Conservation (phyloP, 257 asterid species). For the Linderniella brevidens region DNA sequence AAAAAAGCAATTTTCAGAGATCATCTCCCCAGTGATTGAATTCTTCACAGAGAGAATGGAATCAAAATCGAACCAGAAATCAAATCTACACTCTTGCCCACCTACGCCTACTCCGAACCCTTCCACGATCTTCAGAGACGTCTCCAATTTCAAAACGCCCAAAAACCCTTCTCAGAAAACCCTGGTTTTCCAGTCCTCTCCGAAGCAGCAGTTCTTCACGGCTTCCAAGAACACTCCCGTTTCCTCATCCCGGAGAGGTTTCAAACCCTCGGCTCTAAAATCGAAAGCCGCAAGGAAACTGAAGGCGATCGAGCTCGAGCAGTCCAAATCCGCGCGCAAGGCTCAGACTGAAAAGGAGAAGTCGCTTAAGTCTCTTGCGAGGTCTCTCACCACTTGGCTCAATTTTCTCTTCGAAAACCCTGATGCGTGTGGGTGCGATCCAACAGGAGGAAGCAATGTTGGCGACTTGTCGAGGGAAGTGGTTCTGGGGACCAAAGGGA, state of each 20-base stretch:
- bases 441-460: conserved; percentile 15
- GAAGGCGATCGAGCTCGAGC: conserved; percentile 74
- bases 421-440: conserved; percentile 66
- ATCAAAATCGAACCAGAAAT: conserved; percentile 18
- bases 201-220: conserved; percentile 42
- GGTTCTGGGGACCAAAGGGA: conserved; percentile 29
- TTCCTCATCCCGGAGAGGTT: conserved; percentile 23
- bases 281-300: conserved; percentile 51
- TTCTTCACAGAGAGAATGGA: conserved; percentile 14
- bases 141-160: conserved; percentile 68
- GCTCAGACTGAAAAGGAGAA: conserved; percentile 49
- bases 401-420: conserved; percentile 78
- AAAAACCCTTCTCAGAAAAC: conserved; percentile 18
- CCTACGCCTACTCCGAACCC: conserved; percentile 29
- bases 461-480: conserved; percentile 11
- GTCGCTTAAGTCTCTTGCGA: conserved; percentile 51
- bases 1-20: not conserved
- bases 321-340: conserved; percentile 65
- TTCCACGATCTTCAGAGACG: conserved; percentile 38
- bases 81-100: conserved; percentile 9
- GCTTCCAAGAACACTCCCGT: conserved; percentile 41
- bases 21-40: too few species aligned
- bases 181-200: conserved; percentile 17
- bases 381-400: conserved; percentile 82
- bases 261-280: conserved; percentile 26